phyloP scores from a whole-genome alignment of 495 filamentous ascomycete genomes.

The Penicillium antarcticum region DNA sequence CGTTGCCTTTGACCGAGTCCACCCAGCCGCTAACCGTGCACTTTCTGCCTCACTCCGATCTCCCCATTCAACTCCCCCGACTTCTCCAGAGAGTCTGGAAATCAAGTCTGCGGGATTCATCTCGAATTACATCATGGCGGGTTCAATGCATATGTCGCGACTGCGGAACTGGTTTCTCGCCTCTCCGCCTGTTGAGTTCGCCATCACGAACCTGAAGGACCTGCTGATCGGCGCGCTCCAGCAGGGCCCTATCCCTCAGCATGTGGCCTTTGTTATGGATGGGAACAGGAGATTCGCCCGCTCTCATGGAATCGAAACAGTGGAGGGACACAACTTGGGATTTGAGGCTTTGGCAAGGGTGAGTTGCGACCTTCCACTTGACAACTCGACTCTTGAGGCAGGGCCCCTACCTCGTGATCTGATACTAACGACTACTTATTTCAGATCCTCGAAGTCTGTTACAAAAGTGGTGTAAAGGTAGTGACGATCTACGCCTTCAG shows the following conservation, averaged over 20 bases:
- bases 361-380: constrained; percentile 12
- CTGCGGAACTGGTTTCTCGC: constrained; percentile 83
- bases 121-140: constrained; percentile 29
- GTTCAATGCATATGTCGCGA: constrained; percentile 66
- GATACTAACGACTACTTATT: background rate
- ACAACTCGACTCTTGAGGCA: constrained; percentile 7
- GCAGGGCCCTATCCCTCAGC: constrained; percentile 86
- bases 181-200: constrained; percentile 87
- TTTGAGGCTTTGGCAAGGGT: constrained; percentile 91
- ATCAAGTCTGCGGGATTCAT: background rate
- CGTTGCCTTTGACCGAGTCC: constrained; percentile 15
- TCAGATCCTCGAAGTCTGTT: constrained; percentile 94
- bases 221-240: constrained; percentile 81
- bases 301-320: constrained; percentile 87
- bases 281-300: constrained; percentile 91
- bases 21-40: constrained; percentile 9
- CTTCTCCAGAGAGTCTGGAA: background rate
- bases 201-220: constrained; percentile 65
- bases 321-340: constrained; percentile 94
- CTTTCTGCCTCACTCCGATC: background rate
- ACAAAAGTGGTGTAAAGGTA: constrained; percentile 88
- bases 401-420: background rate
- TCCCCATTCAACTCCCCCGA: background rate
- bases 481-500: constrained; percentile 98
- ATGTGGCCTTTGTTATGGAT: constrained; percentile 99